Evolutionary conservation across 164 flowering plant genomes (phyloP).

Genomic region (Magnolia sinica): DNA sequence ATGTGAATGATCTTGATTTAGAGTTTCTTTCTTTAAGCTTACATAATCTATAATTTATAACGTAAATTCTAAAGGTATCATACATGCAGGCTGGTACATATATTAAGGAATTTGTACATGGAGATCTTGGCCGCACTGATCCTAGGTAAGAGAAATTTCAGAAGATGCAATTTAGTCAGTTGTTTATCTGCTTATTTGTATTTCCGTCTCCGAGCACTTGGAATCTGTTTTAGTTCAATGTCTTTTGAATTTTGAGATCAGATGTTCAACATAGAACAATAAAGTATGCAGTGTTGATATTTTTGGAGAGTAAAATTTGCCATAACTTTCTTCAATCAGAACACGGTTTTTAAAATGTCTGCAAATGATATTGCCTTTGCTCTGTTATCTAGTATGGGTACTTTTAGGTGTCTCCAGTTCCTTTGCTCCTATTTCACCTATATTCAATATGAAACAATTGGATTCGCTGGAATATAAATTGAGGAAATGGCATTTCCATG

Average conservation of each 20-base stretch:
- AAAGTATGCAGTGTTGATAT: too few species aligned
- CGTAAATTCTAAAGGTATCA: not conserved
- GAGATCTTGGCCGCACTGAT: constrained; percentile 90
- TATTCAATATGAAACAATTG: too few species aligned
- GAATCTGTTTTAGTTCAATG: too few species aligned
- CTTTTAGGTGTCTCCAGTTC: not conserved
- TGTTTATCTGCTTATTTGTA: not conserved
- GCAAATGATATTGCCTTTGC: not conserved
- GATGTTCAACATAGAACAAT: too few species aligned
- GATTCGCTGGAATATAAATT: too few species aligned
- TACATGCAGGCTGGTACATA: constrained; percentile 90
- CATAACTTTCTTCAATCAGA: too few species aligned
- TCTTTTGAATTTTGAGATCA: too few species aligned
- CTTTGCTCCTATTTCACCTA: not conserved
- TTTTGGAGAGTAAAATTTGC: too few species aligned
- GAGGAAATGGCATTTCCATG: too few species aligned
- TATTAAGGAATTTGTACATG: constrained; percentile 97
- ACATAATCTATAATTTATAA: not conserved
- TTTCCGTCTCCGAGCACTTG: too few species aligned
- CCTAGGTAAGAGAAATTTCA: constrained; percentile 57
- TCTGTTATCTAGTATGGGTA: not conserved
- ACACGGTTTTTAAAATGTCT: too few species aligned
- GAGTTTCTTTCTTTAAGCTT: not conserved
- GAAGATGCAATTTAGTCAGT: not conserved
- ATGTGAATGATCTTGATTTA: not conserved